phyloP scores from a whole-genome alignment of 257 asterid species.

The Solanum chilense region DNA sequence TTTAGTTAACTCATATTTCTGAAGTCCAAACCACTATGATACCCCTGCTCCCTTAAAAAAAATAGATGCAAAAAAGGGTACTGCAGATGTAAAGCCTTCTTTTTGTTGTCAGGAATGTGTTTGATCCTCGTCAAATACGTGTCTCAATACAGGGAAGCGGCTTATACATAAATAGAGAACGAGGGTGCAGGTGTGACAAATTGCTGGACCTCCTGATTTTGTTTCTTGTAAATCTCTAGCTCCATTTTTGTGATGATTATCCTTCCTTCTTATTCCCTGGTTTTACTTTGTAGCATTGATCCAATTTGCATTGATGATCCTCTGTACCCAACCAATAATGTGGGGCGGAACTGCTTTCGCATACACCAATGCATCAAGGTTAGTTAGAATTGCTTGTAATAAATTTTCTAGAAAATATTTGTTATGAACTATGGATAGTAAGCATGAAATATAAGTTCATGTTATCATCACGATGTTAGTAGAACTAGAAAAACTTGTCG shows the following conservation, averaged over 20 bases:
- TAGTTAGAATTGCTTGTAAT: conserved; percentile 1
- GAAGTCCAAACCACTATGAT: neutral
- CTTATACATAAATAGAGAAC: conserved; percentile 75
- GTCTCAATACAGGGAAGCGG: conserved; percentile 96
- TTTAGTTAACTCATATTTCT: neutral
- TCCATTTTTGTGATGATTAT: neutral
- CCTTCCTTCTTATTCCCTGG: neutral
- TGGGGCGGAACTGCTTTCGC: conserved; percentile 97
- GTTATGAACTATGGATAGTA: neutral
- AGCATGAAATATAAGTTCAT: neutral
- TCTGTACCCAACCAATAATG: conserved; percentile 79
- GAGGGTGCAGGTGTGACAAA: conserved; percentile 64
- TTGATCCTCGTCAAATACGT: conserved; percentile 97
- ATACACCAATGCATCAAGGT: conserved; percentile 99
- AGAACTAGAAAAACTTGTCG: neutral
- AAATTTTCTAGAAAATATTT: neutral
- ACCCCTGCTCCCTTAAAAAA: neutral
- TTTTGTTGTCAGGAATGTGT: conserved; percentile 63
- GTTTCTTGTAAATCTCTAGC: neutral
- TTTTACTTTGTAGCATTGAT: conserved; percentile 60
- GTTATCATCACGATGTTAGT: neutral
- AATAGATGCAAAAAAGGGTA: neutral
- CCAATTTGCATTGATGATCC: conserved; percentile 96
- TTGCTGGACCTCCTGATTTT: neutral
- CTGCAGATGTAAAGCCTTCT: neutral